phyloP scores from a whole-genome alignment of 2,329 filamentous ascomycete species.

The Ceratocystis cubensis region DNA sequence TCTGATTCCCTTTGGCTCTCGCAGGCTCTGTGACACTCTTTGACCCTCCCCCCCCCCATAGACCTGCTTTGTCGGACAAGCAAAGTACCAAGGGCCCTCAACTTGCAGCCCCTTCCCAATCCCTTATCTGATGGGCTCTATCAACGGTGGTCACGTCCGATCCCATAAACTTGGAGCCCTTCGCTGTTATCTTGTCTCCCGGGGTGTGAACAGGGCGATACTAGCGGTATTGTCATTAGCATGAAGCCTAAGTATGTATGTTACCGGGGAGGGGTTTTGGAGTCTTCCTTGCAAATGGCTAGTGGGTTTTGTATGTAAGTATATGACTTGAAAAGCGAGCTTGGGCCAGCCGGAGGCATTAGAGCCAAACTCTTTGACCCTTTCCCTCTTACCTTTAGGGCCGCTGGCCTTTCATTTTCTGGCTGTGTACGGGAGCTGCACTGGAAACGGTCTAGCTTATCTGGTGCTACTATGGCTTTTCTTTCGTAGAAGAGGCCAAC shows the following conservation, averaged over 20 bases:
- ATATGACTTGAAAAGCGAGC: not conserved
- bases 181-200: not conserved
- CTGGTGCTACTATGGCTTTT: not conserved
- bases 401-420: not conserved
- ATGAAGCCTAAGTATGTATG: not conserved
- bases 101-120: not conserved
- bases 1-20: too few relatives aligned
- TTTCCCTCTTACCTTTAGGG: not conserved
- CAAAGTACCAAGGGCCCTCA: not conserved
- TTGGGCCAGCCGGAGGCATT: not conserved
- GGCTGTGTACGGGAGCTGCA: not conserved
- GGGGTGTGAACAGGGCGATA: too few relatives aligned
- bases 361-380: not conserved
- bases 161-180: not conserved
- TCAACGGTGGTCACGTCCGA: not conserved
- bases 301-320: too few relatives aligned
- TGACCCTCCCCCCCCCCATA: not conserved
- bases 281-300: too few relatives aligned
- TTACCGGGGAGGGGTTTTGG: too few relatives aligned
- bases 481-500: not conserved
- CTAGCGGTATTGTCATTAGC: not conserved
- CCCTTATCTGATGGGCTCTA: not conserved
- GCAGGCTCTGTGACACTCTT: too few relatives aligned
- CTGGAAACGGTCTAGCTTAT: not conserved
- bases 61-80: not conserved